Percentiles rank a stretch among this genome's conserved stretches.
These are phyloP conservation scores for Rhizopogon salebrosus DNA, from an alignment of 768 basidiomycete species.

Conservation along the genomic window DNA sequence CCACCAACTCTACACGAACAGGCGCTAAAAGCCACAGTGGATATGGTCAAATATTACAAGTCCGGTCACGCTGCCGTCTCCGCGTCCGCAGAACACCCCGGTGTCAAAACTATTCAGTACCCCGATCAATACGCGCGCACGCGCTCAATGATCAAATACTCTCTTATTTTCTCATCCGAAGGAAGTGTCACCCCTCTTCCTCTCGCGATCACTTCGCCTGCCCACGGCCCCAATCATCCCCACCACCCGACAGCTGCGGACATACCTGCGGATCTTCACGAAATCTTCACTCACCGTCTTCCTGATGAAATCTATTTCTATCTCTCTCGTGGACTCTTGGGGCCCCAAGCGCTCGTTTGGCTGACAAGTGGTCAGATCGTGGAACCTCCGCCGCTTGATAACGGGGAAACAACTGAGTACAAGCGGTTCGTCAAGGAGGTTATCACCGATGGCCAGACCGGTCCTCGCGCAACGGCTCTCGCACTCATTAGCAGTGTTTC, in stretches of 20 bases:
- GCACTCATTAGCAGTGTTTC: conserved; percentile 80
- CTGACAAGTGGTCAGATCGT: conserved; percentile 82
- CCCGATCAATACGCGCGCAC: conserved; percentile 84
- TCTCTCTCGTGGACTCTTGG: conserved; percentile 85
- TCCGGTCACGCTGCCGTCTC: conserved; percentile 77
- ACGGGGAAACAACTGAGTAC: conserved; percentile 94
- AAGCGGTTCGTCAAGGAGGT: conserved; percentile 93
- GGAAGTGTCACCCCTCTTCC: conserved; percentile 77
- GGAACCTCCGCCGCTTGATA: conserved; percentile 86
- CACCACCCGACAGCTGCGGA: conserved; percentile 80
- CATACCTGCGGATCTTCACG: conserved; percentile 86
- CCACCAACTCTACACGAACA: conserved; percentile 79
- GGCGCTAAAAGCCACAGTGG: conserved; percentile 78
- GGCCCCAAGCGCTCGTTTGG: conserved; percentile 92
- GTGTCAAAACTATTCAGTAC: conserved; percentile 77
- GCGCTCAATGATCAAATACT: conserved; percentile 88
- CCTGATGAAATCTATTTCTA: conserved; percentile 98
- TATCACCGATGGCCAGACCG: conserved; percentile 91
- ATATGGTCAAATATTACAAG: conserved; percentile 92
- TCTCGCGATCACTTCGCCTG: conserved; percentile 53
- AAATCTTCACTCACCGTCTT: conserved; percentile 90
- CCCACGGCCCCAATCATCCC: conserved; percentile 47
- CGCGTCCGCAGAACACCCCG: conserved; percentile 74
- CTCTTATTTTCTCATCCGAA: conserved; percentile 85
- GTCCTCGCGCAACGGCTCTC: conserved; percentile 86